Base-by-base conservation (phyloP, 345 rosid genomes). In the Salix udensis region DNA sequence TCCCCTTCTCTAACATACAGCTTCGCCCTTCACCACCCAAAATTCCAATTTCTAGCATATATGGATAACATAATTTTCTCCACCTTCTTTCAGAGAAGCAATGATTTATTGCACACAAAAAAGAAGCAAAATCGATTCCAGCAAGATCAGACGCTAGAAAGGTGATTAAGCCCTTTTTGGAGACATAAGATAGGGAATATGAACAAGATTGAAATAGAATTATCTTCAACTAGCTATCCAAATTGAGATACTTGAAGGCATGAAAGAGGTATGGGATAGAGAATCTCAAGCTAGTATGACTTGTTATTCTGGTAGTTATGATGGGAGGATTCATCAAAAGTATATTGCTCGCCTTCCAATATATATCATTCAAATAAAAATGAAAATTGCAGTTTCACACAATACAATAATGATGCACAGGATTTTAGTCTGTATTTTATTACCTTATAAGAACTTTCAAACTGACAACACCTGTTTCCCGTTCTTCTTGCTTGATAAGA, bases 401-500 rank as follows among this genome's bases (percentile, higher is more conserved):
- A 66, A 66, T 2, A 66, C 19, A 66, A 15, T 55, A 60, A 28
- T 28, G 28, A 44, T 14, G 46, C 60, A 55, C 28, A 66, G 28
- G n/a, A 40, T 50, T 52, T n/a, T 50, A 65, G 42, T 31, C 5
- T 28, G 46, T 1, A 71, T 52, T 77, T 67, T 16, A 74, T 80
- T 85, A 96, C 99, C 98, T 90, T 60, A 78, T 74, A 78, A 93
- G 69, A 61, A 96, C 98, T 75, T 86, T 89, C 89, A 78, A 85
- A 80, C 96, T 96, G 83, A 93, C 85, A 72, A 93, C 98, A 78
- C 99, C 98, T 46, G 94, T 93, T 90, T 92, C 99, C 40, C 97
- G 89, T 82, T 96, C 99, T 87, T 96, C 99, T 81, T 88, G 91
- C 93, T 93, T 96, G 81, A 96, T 88, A 71, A 96, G 98, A 83